Percentiles rank a stretch among this genome's conserved stretches.
Evolutionary conservation across 2,329 filamentous ascomycete genomes (phyloP).

Genomic region (Neonectria punicea): DNA sequence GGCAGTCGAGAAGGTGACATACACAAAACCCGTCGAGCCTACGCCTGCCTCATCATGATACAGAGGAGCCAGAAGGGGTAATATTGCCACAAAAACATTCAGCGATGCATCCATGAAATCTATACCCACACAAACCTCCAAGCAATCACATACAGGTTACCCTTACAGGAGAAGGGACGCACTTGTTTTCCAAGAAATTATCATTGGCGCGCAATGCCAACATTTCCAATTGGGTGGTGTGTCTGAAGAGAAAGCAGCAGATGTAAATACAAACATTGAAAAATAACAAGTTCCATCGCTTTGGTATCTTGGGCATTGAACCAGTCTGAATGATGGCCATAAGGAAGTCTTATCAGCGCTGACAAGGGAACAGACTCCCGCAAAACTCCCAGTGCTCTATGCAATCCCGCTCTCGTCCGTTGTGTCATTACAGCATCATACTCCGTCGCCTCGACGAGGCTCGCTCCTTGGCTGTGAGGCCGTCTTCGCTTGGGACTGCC

Average conservation of each 20-base stretch:
- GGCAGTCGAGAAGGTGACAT: conserved; percentile 87
- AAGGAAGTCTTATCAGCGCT: conserved; percentile 38
- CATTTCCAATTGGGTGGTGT: conserved; percentile 34
- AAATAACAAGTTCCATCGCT: conserved; percentile 47
- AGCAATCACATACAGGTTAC: conserved; percentile 22
- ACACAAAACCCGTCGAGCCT: conserved; percentile 78
- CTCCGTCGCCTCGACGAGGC: conserved; percentile 61
- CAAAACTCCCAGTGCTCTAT: conserved; percentile 42
- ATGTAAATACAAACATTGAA: conserved; percentile 48
- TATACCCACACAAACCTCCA: conserved; percentile 42
- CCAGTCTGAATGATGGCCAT: conserved; percentile 43
- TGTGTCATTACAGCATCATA: conserved; percentile 66
- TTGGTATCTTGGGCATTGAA: conserved; percentile 49
- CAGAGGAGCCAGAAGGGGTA: conserved; percentile 15
- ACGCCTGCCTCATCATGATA: conserved; percentile 58
- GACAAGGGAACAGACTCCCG: conserved; percentile 39
- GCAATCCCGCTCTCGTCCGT: conserved; percentile 35
- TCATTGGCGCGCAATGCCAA: conserved; percentile 29
- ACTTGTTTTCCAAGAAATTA: conserved; percentile 37
- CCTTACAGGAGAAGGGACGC: conserved; percentile 26
- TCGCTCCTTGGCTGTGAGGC: conserved; percentile 41
- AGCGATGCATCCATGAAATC: conserved; percentile 38
- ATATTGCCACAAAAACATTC: conserved; percentile 25
- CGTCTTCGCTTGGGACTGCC: conserved; percentile 50
- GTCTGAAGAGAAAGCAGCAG: conserved; percentile 31